A percentile compares a stretch with the other conserved stretches of the same genome.
Conservation (phyloP, 2,329 filamentous ascomycete species). For the Aspergillus sp. region DNA sequence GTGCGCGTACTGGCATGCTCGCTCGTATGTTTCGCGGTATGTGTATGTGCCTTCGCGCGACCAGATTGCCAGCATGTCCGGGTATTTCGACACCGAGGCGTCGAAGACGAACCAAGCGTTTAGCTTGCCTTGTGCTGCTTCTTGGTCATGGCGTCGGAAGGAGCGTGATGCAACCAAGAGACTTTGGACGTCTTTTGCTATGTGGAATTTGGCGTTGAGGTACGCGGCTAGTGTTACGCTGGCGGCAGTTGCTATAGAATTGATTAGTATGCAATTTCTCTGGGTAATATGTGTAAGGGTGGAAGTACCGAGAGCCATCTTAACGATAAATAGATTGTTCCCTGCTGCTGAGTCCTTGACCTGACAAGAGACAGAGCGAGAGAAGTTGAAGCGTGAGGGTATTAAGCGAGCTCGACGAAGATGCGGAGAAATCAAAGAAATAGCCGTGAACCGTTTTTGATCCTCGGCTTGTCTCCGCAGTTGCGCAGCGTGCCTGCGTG, state of each 20-base stretch:
- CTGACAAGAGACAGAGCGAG: neutral
- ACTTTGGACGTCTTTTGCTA: conserved; percentile 59
- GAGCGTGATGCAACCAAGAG: conserved; percentile 48
- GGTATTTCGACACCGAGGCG: conserved; percentile 52
- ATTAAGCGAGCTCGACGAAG: neutral
- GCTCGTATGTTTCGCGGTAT: conserved; percentile 56
- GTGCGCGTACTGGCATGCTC: conserved; percentile 61
- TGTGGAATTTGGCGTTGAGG: conserved; percentile 65
- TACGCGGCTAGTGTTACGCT: conserved; percentile 33
- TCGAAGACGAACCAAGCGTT: conserved; percentile 69
- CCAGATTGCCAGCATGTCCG: conserved; percentile 64
- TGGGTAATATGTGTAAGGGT: neutral
- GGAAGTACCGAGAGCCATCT: conserved; percentile 7
- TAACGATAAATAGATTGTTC: neutral
- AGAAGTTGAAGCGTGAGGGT: neutral
- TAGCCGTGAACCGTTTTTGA: no score
- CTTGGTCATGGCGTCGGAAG: conserved; percentile 49
- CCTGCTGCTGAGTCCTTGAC: no score
- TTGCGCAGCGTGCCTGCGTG: no score
- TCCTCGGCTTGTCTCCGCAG: no score
- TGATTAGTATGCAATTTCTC: neutral
- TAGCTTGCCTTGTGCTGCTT: conserved; percentile 51
- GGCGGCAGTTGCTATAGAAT: conserved; percentile 23
- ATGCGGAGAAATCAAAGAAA: no score
- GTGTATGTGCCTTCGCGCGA: conserved; percentile 62